phyloP scores from a whole-genome alignment of 306 rosid species.

The Vachellia collinsii region DNA sequence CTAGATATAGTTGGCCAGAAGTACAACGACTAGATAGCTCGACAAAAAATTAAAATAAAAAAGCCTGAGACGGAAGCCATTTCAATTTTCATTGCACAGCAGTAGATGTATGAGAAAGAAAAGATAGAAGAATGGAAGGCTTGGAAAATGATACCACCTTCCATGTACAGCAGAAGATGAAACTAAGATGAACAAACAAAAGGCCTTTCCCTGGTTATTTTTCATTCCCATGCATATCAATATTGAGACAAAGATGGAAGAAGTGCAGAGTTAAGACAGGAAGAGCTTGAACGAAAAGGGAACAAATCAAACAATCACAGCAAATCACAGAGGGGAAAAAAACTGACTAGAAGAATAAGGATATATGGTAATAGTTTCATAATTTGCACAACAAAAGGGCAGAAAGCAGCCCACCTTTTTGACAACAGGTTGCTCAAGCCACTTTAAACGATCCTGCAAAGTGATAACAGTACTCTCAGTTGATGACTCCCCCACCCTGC shows the following conservation, averaged over 20 bases:
- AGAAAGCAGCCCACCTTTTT: slow-evolving; percentile 56
- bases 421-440: slow-evolving; percentile 61
- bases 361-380: not conserved
- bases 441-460: slow-evolving; percentile 64
- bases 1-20: slow-evolving; percentile 3
- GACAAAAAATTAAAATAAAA: slow-evolving; percentile 1
- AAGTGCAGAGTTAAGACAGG: not conserved
- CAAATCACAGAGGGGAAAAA: slow-evolving; percentile 17
- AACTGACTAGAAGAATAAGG: slow-evolving; percentile 1
- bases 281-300: not conserved
- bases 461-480: slow-evolving; percentile 55
- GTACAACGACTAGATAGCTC: not conserved
- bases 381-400: not conserved
- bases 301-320: not conserved
- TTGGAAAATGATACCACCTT: not conserved
- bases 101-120: not conserved
- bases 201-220: not conserved
- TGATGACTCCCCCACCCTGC: slow-evolving; percentile 63
- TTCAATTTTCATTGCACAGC: not conserved
- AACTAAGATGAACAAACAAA: slow-evolving; percentile 15
- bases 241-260: not conserved
- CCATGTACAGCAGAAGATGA: not conserved
- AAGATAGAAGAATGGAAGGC: slow-evolving; percentile 12
- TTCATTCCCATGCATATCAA: slow-evolving; percentile 13
- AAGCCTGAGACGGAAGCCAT: not conserved